Evolutionary conservation across 2,329 filamentous ascomycete species (phyloP).

Genomic region (Magnaporthiopsis incrustans): DNA sequence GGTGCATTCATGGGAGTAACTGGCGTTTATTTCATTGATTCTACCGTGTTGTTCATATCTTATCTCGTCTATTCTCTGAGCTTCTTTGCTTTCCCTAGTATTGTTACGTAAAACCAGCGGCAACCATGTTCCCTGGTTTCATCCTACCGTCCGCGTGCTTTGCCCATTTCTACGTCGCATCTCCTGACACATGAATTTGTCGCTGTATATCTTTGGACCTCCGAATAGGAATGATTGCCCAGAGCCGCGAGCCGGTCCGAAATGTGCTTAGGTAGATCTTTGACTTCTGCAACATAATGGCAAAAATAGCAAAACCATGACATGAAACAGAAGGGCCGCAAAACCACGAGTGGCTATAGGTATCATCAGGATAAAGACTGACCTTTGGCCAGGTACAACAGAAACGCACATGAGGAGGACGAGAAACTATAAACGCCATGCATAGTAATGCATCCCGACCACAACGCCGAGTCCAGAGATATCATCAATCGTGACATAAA

Average conservation of each 20-base stretch:
- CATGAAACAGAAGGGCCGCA: too few relatives aligned
- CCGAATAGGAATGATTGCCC: too few relatives aligned
- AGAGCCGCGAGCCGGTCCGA: too few relatives aligned
- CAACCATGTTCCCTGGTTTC: background rate
- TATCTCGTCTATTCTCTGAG: background rate
- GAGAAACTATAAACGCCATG: background rate
- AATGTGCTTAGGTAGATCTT: too few relatives aligned
- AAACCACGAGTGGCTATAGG: background rate
- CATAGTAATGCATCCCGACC: too few relatives aligned
- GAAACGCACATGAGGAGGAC: background rate
- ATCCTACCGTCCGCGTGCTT: background rate
- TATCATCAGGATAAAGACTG: background rate
- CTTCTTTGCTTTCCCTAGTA: background rate
- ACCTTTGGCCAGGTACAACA: background rate
- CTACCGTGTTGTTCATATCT: background rate
- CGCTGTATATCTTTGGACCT: too few relatives aligned
- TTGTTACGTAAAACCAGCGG: background rate
- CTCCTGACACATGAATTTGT: background rate
- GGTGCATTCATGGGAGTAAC: conserved; percentile 5
- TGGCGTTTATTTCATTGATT: conserved; percentile 1
- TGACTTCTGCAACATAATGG: too few relatives aligned
- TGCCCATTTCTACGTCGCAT: background rate
- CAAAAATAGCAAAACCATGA: too few relatives aligned
- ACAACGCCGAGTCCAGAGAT: too few relatives aligned
- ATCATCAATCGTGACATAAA: background rate